A percentile compares a stretch with the other conserved stretches of the same genome.
phyloP scores from a whole-genome alignment of 2,329 filamentous ascomycete genomes.

The Diaporthe nobilis region DNA sequence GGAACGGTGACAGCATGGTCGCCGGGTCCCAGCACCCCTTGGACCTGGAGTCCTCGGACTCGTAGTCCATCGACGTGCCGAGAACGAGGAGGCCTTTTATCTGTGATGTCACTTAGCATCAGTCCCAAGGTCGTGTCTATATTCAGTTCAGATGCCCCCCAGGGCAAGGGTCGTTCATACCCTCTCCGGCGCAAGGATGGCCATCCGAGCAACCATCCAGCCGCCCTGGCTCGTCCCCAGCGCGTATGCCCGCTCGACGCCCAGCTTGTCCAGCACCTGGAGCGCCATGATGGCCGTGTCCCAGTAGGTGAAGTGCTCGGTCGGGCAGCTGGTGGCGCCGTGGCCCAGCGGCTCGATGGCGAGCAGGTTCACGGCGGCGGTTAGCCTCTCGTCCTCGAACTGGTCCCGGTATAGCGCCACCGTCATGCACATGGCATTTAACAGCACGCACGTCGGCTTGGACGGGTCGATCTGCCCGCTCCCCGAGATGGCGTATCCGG shows the following conservation, averaged over 20 bases:
- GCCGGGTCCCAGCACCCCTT: slow-evolving; percentile 66
- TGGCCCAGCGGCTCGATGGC: slow-evolving; percentile 69
- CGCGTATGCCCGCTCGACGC: slow-evolving; percentile 62
- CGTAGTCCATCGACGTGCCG: slow-evolving; percentile 68
- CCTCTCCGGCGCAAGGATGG: slow-evolving; percentile 63
- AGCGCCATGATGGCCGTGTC: slow-evolving; percentile 67
- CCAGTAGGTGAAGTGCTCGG: slow-evolving; percentile 69
- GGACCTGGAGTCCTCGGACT: slow-evolving; percentile 60
- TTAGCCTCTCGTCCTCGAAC: slow-evolving; percentile 57
- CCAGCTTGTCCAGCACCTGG: slow-evolving; percentile 67
- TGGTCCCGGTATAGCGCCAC: slow-evolving; percentile 61
- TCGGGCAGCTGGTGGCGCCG: slow-evolving; percentile 58
- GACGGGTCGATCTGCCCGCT: slow-evolving; percentile 56
- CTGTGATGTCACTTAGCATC: slow-evolving; percentile 46
- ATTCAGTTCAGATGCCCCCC: too few relatives aligned
- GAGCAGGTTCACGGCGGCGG: slow-evolving; percentile 61
- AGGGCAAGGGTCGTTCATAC: slow-evolving; percentile 47
- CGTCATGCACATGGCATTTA: slow-evolving; percentile 67
- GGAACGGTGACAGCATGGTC: slow-evolving; percentile 57
- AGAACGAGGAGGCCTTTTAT: slow-evolving; percentile 63
- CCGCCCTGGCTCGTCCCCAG: slow-evolving; percentile 68
- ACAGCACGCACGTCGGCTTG: slow-evolving; percentile 66
- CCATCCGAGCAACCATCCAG: slow-evolving; percentile 66
- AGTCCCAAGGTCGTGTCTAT: background rate
- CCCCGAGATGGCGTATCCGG: slow-evolving; percentile 54